Conservation (phyloP, 192 early-diverging fungal genomes). For the Rhizophagus sp. region DNA sequence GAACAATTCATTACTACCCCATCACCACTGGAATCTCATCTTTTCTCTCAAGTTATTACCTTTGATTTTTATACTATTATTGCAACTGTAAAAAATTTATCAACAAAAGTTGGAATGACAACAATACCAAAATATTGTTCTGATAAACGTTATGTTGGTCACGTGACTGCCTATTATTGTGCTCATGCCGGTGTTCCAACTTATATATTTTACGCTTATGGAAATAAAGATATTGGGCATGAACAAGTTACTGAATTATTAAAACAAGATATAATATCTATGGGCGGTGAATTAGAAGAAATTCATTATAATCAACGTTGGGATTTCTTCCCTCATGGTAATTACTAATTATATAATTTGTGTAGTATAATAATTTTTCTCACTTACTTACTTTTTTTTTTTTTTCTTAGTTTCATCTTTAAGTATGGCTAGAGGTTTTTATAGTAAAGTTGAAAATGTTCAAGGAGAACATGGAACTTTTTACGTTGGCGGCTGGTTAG, state of each 20-base stretch:
- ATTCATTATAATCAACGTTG: slow-evolving; percentile 28
- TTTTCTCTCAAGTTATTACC: background rate
- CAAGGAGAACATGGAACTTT: slow-evolving; percentile 24
- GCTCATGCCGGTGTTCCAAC: slow-evolving; percentile 11
- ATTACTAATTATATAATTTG: background rate
- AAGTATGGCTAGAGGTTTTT: slow-evolving; percentile 14
- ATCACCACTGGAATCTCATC: background rate
- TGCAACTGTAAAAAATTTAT: slow-evolving; percentile 5
- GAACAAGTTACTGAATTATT: slow-evolving; percentile 19
- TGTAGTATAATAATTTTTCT: no score
- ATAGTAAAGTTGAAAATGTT: slow-evolving; percentile 9
- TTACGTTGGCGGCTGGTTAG: slow-evolving; percentile 22
- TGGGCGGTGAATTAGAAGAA: slow-evolving; percentile 15
- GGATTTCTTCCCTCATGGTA: slow-evolving; percentile 32
- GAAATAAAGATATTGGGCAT: background rate
- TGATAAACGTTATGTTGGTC: slow-evolving; percentile 18
- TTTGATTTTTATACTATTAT: slow-evolving; percentile 26
- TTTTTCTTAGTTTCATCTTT: slow-evolving; percentile 11
- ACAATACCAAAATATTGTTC: slow-evolving; percentile 24
- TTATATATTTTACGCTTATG: slow-evolving; percentile 20
- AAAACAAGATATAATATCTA: slow-evolving; percentile 1
- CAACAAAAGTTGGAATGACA: slow-evolving; percentile 17
- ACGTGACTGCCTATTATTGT: slow-evolving; percentile 17
- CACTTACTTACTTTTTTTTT: background rate
- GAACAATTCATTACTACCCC: background rate